These are phyloP conservation scores for Penicillium glabrum DNA, from an alignment of 2,329 filamentous ascomycete genomes.

Conservation along the genomic window DNA sequence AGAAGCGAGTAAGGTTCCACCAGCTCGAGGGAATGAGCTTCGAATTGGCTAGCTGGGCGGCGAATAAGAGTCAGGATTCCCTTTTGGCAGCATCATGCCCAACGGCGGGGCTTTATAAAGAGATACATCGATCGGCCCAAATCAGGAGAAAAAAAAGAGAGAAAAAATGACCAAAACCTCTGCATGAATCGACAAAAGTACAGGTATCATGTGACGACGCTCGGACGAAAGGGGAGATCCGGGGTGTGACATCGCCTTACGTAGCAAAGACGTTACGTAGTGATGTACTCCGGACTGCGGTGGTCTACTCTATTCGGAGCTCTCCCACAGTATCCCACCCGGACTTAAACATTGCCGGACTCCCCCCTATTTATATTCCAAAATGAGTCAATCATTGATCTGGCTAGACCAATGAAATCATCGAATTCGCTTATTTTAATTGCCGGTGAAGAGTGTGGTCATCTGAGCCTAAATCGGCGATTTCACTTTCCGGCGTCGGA, in stretches of 20 bases:
- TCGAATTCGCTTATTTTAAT: neutral
- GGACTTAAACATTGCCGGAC: neutral
- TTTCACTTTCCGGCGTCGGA: slow-evolving; percentile 23
- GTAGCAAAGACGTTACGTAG: neutral
- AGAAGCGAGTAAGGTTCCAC: neutral
- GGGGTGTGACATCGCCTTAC: slow-evolving; percentile 7
- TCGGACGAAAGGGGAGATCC: slow-evolving; percentile 33
- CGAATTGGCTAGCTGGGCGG: neutral
- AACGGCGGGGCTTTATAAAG: neutral
- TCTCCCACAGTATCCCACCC: neutral
- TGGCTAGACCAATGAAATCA: neutral
- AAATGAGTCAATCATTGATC: no score
- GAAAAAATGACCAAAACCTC: no score
- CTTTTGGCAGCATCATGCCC: neutral
- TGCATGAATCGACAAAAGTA: slow-evolving; percentile 16
- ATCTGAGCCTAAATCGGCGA: slow-evolving; percentile 6
- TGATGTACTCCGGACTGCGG: neutral
- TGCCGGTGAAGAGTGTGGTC: neutral
- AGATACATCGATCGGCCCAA: neutral
- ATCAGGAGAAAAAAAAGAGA: neutral
- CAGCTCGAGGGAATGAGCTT: neutral
- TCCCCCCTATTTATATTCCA: no score
- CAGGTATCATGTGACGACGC: slow-evolving; percentile 2
- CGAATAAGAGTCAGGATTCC: neutral
- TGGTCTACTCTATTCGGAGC: no score